Conservation (phyloP, 2,329 filamentous ascomycete genomes). For the Gyromitra esculenta region DNA sequence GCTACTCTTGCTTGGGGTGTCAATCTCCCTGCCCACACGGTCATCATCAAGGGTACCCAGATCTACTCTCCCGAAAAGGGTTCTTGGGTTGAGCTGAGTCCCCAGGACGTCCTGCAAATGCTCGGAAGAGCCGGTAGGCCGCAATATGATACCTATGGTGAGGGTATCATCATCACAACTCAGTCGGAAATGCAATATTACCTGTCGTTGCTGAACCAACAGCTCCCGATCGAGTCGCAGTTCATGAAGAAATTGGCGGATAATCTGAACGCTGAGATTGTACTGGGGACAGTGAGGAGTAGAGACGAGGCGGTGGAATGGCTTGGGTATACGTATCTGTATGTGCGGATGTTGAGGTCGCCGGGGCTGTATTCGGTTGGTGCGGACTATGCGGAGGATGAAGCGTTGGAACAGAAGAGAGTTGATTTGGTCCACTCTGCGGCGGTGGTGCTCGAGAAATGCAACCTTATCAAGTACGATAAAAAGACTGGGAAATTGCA, state of each 20-base stretch:
- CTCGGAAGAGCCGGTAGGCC: slow-evolving; percentile 94
- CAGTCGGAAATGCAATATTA: slow-evolving; percentile 97
- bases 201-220: slow-evolving; percentile 93
- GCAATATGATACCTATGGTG: slow-evolving; percentile 96
- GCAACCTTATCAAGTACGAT: slow-evolving; percentile 91
- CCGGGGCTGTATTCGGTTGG: slow-evolving; percentile 95
- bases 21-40: slow-evolving; percentile 95
- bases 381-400: slow-evolving; percentile 92
- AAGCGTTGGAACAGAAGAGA: slow-evolving; percentile 90
- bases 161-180: slow-evolving; percentile 98
- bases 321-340: slow-evolving; percentile 97
- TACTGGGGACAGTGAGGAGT: slow-evolving; percentile 88
- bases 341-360: slow-evolving; percentile 95
- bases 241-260: slow-evolving; percentile 92
- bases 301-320: slow-evolving; percentile 98
- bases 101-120: slow-evolving; percentile 98
- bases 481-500: slow-evolving; percentile 89
- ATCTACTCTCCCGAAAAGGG: slow-evolving; percentile 98
- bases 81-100: slow-evolving; percentile 96
- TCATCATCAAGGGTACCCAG: slow-evolving; percentile 98
- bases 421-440: slow-evolving; percentile 98
- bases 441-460: slow-evolving; percentile 84
- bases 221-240: slow-evolving; percentile 96
- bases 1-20: slow-evolving; percentile 99
- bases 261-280: slow-evolving; percentile 95